Percentiles rank a stretch among this genome's conserved stretches.
Evolutionary conservation across 192 early-diverging fungal genomes (phyloP).

Genomic region (Entomortierella parvispora): DNA sequence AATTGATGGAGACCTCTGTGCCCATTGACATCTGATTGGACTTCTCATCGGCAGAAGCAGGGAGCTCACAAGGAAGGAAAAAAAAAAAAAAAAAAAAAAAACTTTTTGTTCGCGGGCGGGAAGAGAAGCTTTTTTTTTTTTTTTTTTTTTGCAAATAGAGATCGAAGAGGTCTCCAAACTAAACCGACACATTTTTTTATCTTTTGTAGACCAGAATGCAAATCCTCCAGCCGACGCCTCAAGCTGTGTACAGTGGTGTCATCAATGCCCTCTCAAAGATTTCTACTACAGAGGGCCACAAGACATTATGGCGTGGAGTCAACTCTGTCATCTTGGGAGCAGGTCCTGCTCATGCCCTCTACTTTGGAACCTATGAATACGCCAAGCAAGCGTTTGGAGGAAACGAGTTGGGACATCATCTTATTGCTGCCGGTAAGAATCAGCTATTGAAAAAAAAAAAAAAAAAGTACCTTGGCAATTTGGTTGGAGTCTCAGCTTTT

Average conservation of each 20-base stretch:
- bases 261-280: slow-evolving; percentile 75
- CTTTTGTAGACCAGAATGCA: slow-evolving; percentile 90
- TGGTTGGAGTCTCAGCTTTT: no score
- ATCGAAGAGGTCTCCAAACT: no score
- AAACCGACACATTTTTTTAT: neutral
- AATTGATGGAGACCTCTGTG: no score
- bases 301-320: slow-evolving; percentile 93
- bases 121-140: neutral
- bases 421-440: slow-evolving; percentile 65
- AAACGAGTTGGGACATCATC: slow-evolving; percentile 63
- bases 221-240: slow-evolving; percentile 74
- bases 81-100: no score
- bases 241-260: slow-evolving; percentile 77
- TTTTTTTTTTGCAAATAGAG: no score
- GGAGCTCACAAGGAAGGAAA: neutral
- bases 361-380: slow-evolving; percentile 95
- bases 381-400: slow-evolving; percentile 82
- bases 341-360: slow-evolving; percentile 95
- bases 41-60: neutral
- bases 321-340: slow-evolving; percentile 92
- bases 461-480: neutral
- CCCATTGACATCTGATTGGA: no score
- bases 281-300: slow-evolving; percentile 78
- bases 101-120: no score
- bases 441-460: neutral